These are phyloP conservation scores for Corniculantispora saksenae DNA, from an alignment of 2,329 filamentous ascomycete species.

Conservation along the genomic window DNA sequence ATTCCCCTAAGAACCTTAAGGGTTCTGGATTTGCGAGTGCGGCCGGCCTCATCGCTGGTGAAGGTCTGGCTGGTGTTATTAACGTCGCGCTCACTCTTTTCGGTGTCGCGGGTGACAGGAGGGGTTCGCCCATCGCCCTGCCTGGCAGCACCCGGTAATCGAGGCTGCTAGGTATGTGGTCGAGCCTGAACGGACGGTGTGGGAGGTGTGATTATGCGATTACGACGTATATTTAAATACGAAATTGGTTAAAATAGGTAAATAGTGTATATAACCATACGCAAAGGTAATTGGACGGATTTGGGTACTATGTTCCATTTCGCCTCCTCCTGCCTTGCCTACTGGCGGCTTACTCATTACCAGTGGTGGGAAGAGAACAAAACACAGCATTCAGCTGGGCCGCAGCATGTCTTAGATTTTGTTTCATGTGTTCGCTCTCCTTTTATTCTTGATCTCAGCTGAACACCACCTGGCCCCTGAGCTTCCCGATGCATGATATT, in stretches of 20 bases:
- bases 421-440: not conserved
- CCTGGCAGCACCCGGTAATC: too few species aligned
- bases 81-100: slow-evolving; percentile 51
- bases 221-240: too few species aligned
- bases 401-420: not conserved
- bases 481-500: not conserved
- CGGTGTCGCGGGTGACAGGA: slow-evolving; percentile 22
- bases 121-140: slow-evolving; percentile 21
- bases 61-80: slow-evolving; percentile 63
- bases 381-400: not conserved
- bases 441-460: not conserved
- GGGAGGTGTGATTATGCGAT: too few species aligned
- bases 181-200: too few species aligned
- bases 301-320: too few species aligned
- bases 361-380: not conserved
- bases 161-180: too few species aligned
- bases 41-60: slow-evolving; percentile 62
- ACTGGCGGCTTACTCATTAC: not conserved
- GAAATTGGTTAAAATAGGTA: too few species aligned
- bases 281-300: too few species aligned
- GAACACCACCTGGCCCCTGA: not conserved
- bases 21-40: slow-evolving; percentile 60
- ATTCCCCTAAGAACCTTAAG: slow-evolving; percentile 50
- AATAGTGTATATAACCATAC: too few species aligned
- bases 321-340: too few species aligned